These are phyloP conservation scores for Ilex paraguariensis DNA, from an alignment of 305 asterid species.

Conservation along the genomic window DNA sequence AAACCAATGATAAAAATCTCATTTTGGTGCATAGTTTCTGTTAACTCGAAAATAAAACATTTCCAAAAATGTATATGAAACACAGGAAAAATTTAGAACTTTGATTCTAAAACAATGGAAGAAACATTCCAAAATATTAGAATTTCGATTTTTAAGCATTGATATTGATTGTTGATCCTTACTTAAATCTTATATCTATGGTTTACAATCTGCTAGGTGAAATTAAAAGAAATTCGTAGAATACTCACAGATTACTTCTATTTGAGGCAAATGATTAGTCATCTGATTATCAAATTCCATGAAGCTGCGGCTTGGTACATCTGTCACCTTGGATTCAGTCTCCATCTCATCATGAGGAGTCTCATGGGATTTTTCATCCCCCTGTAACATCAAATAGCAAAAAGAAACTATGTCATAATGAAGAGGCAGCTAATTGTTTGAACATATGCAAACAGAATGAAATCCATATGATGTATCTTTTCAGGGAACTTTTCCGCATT, in stretches of 20 bases:
- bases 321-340: slow-evolving; percentile 43
- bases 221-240: slow-evolving; percentile 13
- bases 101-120: no score
- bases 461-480: no score
- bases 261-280: slow-evolving; percentile 49
- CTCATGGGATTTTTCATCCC: slow-evolving; percentile 41
- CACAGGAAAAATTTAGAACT: no score
- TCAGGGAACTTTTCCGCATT: no score
- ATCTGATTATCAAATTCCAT: slow-evolving; percentile 39
- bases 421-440: not conserved
- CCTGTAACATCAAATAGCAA: slow-evolving; percentile 29
- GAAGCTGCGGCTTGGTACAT: slow-evolving; percentile 27
- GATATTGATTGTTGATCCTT: no score
- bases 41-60: no score
- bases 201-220: not conserved
- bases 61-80: no score
- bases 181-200: no score
- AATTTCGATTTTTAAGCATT: not conserved
- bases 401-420: not conserved
- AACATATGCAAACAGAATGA: no score
- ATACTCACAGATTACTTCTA: slow-evolving; percentile 65
- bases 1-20: no score
- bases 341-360: slow-evolving; percentile 34
- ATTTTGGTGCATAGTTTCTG: no score
- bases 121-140: no score